These are phyloP conservation scores for Ganoderma sinense DNA, from an alignment of 1,284 basidiomycete species.

Conservation along the genomic window DNA sequence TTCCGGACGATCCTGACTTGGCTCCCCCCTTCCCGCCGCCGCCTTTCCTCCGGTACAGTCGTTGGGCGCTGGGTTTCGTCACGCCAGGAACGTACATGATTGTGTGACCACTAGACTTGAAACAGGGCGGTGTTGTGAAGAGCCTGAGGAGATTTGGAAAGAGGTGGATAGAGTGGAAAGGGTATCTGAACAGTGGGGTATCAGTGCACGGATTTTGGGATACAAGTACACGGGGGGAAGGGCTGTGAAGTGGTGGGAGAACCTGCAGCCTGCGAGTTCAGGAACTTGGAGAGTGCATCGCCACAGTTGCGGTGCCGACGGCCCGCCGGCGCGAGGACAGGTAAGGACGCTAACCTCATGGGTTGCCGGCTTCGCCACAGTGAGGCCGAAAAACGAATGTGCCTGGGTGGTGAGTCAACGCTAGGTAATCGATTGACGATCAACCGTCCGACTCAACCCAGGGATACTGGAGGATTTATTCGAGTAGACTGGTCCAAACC, in stretches of 20 bases:
- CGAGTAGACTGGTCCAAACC: no score
- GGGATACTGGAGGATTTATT: no score
- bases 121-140: not conserved
- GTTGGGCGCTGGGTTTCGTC: slow-evolving; percentile 29
- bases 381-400: no score
- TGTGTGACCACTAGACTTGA: not conserved
- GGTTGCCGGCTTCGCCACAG: no score
- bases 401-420: no score
- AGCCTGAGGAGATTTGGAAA: not conserved
- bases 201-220: not conserved
- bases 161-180: not conserved
- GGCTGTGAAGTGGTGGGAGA: no score
- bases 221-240: not conserved
- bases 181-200: not conserved
- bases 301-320: not conserved
- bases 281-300: not conserved
- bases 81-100: slow-evolving; percentile 45
- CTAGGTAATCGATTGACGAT: not conserved
- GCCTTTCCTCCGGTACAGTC: slow-evolving; percentile 36
- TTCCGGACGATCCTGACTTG: slow-evolving; percentile 17
- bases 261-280: no score
- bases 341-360: not conserved
- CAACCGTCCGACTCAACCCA: no score
- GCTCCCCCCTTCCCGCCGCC: slow-evolving; percentile 33
- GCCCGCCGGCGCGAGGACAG: no score